Evolutionary conservation across 352 stramenopile genomes (phyloP), one percentile per base, ranked within the genome.

Genomic region (Phytophthora foliorum): DNA sequence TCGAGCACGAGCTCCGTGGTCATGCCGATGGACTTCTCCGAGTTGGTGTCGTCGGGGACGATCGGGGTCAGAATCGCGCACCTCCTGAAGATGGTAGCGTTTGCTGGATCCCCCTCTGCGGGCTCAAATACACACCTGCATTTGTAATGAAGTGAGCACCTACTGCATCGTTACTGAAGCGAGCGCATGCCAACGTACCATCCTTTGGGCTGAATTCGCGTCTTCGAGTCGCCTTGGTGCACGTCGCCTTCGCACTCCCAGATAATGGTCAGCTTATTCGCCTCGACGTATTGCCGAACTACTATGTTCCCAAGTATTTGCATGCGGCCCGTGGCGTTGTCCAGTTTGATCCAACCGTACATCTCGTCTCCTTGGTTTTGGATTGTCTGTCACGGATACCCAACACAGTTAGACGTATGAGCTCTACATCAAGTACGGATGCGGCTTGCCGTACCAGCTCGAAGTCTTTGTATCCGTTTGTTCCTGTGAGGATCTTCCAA

Each of bases 101-200:
- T 69, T 22, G 57, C 27, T 19, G 68, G 65, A 44, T 84, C 68
- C 4, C 61, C 54, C 19, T 73, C 46, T n/a, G 67, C 67, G 5
- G 76, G 73, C 51, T 88, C 71, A 39, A 88, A 82, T 14, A 88
- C 73, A 44, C 63, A 73, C 75, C 75, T 86, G 17, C 21, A 45
- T 4, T 34, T 49, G 19, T 19, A 46, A 29, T 14, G 16, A 10
- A 31, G 49, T 68, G 31, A 49, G n/a, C 38, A 19, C 16, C 16
- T 19, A 13, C 16, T 22, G 0, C 17, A 60, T 14, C 14, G 19
- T 3, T 51, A 19, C 7, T 17, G 19, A 34, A 55, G 24, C 27
- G 46, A 42, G 38, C 6, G 5, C 3, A 27, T 31, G 9, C 25
- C 31, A 42, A 71, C 68, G 24, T 36, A 85, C 79, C 79, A 88